Percentiles rank a stretch among this genome's conserved stretches.
phyloP scores from a whole-genome alignment of 306 rosid species.

The Pyrus pyrifolia region DNA sequence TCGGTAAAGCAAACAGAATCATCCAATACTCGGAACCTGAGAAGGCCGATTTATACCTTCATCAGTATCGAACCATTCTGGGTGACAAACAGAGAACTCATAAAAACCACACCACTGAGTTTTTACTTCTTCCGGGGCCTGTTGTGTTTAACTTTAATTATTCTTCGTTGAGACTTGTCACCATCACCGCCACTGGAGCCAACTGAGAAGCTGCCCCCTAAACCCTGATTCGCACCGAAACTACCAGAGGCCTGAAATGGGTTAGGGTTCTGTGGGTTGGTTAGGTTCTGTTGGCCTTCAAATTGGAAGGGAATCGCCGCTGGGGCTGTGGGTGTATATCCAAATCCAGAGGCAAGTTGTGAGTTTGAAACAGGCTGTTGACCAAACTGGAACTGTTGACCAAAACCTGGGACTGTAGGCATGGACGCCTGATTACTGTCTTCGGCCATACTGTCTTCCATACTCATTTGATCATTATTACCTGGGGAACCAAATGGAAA shows the following conservation, averaged over 20 bases:
- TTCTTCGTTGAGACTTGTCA: conserved; percentile 61
- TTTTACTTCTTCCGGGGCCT: conserved; percentile 60
- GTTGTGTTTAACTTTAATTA: conserved; percentile 37
- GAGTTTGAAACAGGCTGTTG: conserved; percentile 40
- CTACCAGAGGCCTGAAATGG: conserved; percentile 74
- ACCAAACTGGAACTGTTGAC: conserved; percentile 40
- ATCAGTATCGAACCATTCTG: conserved; percentile 19
- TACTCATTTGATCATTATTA: conserved; percentile 62
- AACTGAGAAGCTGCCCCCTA: conserved; percentile 73
- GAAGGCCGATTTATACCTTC: conserved; percentile 21
- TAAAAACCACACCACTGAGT: background rate
- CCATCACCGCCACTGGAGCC: conserved; percentile 50
- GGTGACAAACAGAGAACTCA: background rate
- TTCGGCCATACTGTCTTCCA: conserved; percentile 96
- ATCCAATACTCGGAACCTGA: conserved; percentile 8
- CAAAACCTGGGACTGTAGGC: conserved; percentile 36
- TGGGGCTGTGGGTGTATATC: conserved; percentile 32
- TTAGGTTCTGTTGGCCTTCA: conserved; percentile 44
- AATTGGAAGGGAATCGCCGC: conserved; percentile 50
- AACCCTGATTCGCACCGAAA: conserved; percentile 29
- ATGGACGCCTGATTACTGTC: conserved; percentile 49
- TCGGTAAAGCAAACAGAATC: background rate
- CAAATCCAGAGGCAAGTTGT: conserved; percentile 54
- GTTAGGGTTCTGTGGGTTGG: conserved; percentile 45
- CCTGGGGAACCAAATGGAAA: conserved; percentile 34